Percentiles rank a stretch among this genome's conserved stretches.
These are phyloP conservation scores for Hymenoscyphus linearis DNA, from an alignment of 2,329 filamentous ascomycete genomes.

Conservation along the genomic window DNA sequence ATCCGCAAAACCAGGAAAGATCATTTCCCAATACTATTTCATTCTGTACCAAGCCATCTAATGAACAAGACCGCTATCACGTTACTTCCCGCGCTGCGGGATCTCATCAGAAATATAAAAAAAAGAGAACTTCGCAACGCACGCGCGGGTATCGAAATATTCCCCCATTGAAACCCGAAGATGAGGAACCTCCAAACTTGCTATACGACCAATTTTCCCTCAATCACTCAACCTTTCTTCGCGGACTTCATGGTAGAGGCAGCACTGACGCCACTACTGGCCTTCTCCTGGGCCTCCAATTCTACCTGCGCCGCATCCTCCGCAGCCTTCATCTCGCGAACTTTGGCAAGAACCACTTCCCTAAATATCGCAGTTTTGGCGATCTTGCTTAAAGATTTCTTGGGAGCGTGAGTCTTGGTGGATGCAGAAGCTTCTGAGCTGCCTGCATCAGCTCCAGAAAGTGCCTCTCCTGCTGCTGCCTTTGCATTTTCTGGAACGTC, in stretches of 20 bases:
- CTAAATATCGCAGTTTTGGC: slow-evolving; percentile 75
- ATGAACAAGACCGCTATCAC: neutral
- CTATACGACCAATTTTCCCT: neutral
- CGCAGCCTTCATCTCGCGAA: slow-evolving; percentile 80
- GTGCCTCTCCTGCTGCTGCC: slow-evolving; percentile 47
- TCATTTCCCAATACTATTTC: neutral
- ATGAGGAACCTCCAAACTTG: neutral
- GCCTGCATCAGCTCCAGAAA: slow-evolving; percentile 14
- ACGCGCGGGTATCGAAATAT: neutral
- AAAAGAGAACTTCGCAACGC: neutral
- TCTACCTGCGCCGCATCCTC: slow-evolving; percentile 70
- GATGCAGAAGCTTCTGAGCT: slow-evolving; percentile 11
- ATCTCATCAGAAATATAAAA: neutral
- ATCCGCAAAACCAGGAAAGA: neutral
- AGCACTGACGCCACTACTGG: slow-evolving; percentile 2
- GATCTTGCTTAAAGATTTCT: slow-evolving; percentile 43
- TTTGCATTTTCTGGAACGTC: slow-evolving; percentile 51
- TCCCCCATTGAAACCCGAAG: neutral
- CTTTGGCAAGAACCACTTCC: slow-evolving; percentile 90
- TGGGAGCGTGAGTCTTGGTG: slow-evolving; percentile 24
- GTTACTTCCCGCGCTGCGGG: neutral
- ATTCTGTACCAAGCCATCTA: neutral
- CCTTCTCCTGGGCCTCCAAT: slow-evolving; percentile 29
- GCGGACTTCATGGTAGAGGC: neutral
- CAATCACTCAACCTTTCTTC: neutral